phyloP scores from a whole-genome alignment of 2,329 filamentous ascomycete species.

The Ilyonectria sp. region DNA sequence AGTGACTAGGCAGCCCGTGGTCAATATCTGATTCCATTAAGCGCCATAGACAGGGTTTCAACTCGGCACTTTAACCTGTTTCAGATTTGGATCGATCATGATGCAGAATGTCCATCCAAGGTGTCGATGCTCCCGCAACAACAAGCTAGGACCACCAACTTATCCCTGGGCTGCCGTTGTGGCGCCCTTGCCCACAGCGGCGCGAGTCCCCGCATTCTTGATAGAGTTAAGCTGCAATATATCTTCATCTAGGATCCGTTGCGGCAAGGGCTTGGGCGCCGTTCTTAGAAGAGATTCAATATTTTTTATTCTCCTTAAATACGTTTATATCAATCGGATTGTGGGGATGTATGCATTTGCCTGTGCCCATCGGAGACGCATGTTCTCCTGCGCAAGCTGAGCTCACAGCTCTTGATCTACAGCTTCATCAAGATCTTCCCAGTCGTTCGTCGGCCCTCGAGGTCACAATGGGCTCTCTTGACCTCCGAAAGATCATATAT shows the following conservation, averaged over 20 bases:
- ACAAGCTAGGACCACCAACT: constrained; percentile 4
- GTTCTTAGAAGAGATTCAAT: no score
- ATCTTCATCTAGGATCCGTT: no score
- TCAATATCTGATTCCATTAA: constrained; percentile 19
- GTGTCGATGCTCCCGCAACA: constrained; percentile 2
- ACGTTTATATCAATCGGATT: no score
- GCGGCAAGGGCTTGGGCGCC: no score
- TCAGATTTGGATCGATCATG: constrained; percentile 16
- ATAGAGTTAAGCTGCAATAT: background rate
- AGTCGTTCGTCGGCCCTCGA: background rate
- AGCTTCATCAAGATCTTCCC: constrained; percentile 1
- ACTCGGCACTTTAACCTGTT: constrained; percentile 16
- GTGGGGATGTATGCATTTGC: no score
- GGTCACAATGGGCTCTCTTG: background rate
- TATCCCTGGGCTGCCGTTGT: constrained; percentile 1
- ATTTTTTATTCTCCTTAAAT: no score
- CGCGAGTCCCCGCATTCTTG: background rate
- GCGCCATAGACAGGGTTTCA: constrained; percentile 10
- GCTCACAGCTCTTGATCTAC: background rate
- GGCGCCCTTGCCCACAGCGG: constrained; percentile 10
- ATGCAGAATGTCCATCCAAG: constrained; percentile 6
- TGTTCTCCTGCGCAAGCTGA: background rate
- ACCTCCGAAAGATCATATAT: background rate
- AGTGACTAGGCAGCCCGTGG: constrained; percentile 7
- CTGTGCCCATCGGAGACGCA: no score